phyloP scores from a whole-genome alignment of 1,139 yeast genomes.

The Starmera stellimalicola region DNA sequence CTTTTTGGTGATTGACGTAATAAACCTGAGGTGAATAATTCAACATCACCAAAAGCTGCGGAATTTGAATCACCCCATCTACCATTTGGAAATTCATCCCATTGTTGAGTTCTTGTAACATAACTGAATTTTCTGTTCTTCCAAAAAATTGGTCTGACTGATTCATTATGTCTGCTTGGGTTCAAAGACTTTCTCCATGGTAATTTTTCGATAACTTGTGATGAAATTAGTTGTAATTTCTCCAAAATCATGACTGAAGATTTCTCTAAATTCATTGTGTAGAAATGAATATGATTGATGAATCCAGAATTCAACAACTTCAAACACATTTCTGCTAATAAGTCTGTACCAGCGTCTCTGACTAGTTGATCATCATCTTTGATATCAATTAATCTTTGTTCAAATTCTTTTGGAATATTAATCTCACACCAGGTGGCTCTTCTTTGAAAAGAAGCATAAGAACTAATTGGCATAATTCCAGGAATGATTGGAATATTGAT shows the following conservation, averaged over 20 bases:
- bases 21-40: constrained; percentile 67
- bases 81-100: constrained; percentile 96
- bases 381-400: constrained; percentile 66
- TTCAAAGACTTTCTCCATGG: constrained; percentile 92
- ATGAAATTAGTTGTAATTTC: constrained; percentile 45
- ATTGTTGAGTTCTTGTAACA: constrained; percentile 79
- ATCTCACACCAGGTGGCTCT: constrained; percentile 94
- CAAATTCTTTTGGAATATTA: constrained; percentile 64
- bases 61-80: constrained; percentile 93
- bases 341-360: constrained; percentile 76
- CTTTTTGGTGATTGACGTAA: constrained; percentile 70
- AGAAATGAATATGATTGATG: constrained; percentile 84
- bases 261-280: constrained; percentile 92
- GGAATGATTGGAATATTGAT: constrained; percentile 85
- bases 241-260: constrained; percentile 87
- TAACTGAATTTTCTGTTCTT: constrained; percentile 88
- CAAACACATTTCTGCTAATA: constrained; percentile 78
- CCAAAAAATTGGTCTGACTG: constrained; percentile 95
- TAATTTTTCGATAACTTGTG: constrained; percentile 27
- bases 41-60: constrained; percentile 88
- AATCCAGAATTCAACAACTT: constrained; percentile 61
- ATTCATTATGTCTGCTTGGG: constrained; percentile 71
- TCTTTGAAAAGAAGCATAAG: constrained; percentile 85
- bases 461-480: constrained; percentile 96
- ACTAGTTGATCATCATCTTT: constrained; percentile 87